Evolutionary conservation across 129 eudicot genomes (phyloP).

Genomic region (Artemisia tridentata): DNA sequence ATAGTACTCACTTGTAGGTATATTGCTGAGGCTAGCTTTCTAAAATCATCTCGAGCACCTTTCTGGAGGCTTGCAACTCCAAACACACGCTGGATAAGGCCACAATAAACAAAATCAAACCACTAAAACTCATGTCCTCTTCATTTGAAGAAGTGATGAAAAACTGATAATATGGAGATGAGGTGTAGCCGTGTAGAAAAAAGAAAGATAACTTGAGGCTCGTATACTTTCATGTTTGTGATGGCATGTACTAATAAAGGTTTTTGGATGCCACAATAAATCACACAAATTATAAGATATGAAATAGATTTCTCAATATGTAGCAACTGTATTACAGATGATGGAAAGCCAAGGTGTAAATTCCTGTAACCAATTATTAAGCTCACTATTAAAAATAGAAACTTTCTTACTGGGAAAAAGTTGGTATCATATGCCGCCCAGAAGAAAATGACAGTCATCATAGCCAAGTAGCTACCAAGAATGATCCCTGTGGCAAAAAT

Average conservation of each 20-base stretch:
- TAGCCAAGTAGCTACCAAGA: constrained; percentile 72
- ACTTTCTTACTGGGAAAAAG: constrained; percentile 58
- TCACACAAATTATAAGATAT: too few species aligned
- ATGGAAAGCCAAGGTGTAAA: constrained; percentile 13
- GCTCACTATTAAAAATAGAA: not conserved
- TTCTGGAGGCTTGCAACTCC: constrained; percentile 59
- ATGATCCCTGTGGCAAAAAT: constrained; percentile 73
- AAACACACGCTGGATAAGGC: constrained; percentile 47
- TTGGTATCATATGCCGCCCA: constrained; percentile 65
- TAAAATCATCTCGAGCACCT: constrained; percentile 46
- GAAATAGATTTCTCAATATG: too few species aligned
- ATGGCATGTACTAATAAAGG: too few species aligned
- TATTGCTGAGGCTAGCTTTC: constrained; percentile 67
- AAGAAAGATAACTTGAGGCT: too few species aligned
- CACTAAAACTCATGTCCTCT: too few species aligned
- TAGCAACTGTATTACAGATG: not conserved
- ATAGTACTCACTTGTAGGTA: constrained; percentile 84
- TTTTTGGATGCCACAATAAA: too few species aligned
- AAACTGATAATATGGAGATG: not conserved
- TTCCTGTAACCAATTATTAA: too few species aligned
- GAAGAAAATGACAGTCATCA: constrained; percentile 85
- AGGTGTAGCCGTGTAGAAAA: too few species aligned
- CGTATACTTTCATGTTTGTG: too few species aligned
- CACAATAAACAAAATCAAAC: not conserved
- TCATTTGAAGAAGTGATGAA: not conserved